Conservation (phyloP, 2,329 filamentous ascomycete species). For the Clonostachys chloroleuca region DNA sequence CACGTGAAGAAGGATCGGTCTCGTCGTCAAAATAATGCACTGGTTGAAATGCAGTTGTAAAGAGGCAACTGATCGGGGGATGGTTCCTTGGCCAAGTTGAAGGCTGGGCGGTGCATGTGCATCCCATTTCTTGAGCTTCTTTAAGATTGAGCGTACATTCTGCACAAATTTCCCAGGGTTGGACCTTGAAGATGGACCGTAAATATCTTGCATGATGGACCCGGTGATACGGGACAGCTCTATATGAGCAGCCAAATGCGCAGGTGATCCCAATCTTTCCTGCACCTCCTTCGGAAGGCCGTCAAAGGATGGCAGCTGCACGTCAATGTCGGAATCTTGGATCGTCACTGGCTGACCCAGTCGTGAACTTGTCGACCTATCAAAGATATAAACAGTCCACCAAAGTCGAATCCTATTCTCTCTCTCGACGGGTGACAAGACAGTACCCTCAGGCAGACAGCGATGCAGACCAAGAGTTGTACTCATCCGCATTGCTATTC, state of each 20-base stretch:
- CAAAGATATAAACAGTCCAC: constrained; percentile 9
- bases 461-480: constrained; percentile 6
- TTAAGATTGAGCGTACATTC: constrained; percentile 5
- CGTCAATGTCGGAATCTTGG: constrained; percentile 7
- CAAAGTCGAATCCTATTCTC: constrained; percentile 6
- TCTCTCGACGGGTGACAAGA: constrained; percentile 3
- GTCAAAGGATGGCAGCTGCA: constrained; percentile 4
- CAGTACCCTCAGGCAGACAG: constrained; percentile 1
- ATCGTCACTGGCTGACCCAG: constrained; percentile 8
- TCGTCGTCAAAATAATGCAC: constrained; percentile 7
- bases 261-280: constrained; percentile 2
- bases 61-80: constrained; percentile 6
- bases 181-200: constrained; percentile 5
- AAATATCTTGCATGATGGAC: constrained; percentile 6
- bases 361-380: constrained; percentile 7
- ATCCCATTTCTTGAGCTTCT: constrained; percentile 8
- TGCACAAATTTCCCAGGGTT: constrained; percentile 5
- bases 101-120: constrained; percentile 3
- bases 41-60: constrained; percentile 7
- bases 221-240: constrained; percentile 6
- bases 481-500: constrained; percentile 6
- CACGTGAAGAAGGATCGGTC: constrained; percentile 6
- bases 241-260: constrained; percentile 5
- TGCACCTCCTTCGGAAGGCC: neutral
- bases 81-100: constrained; percentile 2